These are phyloP conservation scores for Starmerella stellata DNA, from an alignment of 805 yeast genomes.

Conservation along the genomic window DNA sequence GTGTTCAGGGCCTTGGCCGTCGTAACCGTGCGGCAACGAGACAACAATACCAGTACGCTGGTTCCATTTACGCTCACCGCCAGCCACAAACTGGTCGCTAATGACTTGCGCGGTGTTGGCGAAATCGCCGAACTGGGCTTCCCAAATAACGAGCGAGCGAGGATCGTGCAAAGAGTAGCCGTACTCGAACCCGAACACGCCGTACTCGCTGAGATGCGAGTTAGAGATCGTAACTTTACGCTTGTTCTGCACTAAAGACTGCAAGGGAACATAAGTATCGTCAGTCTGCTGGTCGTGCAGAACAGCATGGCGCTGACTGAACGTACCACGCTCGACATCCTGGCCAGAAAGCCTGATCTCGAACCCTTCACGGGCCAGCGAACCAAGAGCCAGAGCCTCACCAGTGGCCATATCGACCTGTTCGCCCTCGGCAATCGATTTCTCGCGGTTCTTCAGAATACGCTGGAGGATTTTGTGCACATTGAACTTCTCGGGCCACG, in stretches of 20 bases:
- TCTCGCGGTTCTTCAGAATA: constrained; percentile 72
- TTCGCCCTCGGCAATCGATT: constrained; percentile 72
- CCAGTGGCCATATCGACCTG: constrained; percentile 99
- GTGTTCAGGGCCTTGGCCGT: constrained; percentile 99
- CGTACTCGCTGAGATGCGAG: constrained; percentile 94
- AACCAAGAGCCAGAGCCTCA: constrained; percentile 95
- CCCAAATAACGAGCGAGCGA: constrained; percentile 95
- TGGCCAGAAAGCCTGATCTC: constrained; percentile 97
- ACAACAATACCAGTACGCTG: constrained; percentile 94
- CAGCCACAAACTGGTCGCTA: constrained; percentile 87
- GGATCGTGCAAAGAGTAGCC: constrained; percentile 97
- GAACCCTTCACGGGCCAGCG: constrained; percentile 79
- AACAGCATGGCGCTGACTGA: constrained; percentile 98
- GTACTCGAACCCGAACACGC: constrained; percentile 98
- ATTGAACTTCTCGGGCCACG: constrained; percentile 73
- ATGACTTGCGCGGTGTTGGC: constrained; percentile 99
- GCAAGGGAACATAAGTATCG: constrained; percentile 66
- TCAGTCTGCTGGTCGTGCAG: constrained; percentile 89
- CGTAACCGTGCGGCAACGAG: constrained; percentile 97
- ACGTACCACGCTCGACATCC: constrained; percentile 99
- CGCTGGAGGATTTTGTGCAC: constrained; percentile 92
- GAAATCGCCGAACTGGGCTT: constrained; percentile 99
- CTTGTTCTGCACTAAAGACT: constrained; percentile 60
- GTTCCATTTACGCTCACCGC: constrained; percentile 97
- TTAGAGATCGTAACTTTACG: constrained; percentile 76